Conservation (phyloP, 805 yeast species). For the Wickerhamomyces queroliae region DNA sequence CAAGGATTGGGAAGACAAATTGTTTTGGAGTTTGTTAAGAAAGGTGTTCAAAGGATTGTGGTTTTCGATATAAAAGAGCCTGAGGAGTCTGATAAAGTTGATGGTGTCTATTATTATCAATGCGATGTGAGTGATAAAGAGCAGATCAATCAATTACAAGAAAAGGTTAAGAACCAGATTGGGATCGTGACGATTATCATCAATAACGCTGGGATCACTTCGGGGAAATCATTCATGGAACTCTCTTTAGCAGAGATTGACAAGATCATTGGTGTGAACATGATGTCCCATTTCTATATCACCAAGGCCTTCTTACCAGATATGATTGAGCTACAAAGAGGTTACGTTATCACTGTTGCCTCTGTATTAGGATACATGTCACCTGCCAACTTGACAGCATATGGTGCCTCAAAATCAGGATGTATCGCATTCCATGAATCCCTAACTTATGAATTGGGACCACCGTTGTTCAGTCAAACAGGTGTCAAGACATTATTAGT, state of each 20-base stretch:
- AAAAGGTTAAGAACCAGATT: conserved; percentile 34
- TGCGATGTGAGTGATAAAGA: conserved; percentile 65
- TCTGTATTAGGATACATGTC: conserved; percentile 82
- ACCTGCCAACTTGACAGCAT: conserved; percentile 74
- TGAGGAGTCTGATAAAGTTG: conserved; percentile 20
- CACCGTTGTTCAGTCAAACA: conserved; percentile 32
- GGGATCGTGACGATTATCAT: conserved; percentile 66
- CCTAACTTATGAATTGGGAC: conserved; percentile 61
- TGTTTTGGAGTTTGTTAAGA: conserved; percentile 36
- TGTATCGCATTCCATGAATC: conserved; percentile 81
- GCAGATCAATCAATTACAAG: conserved; percentile 36
- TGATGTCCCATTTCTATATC: conserved; percentile 64
- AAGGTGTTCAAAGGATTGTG: conserved; percentile 45
- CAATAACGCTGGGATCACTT: conserved; percentile 80
- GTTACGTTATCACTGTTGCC: conserved; percentile 75
- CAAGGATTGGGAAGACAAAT: conserved; percentile 74
- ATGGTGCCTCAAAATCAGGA: conserved; percentile 91
- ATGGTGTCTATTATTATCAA: conserved; percentile 45
- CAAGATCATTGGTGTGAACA: conserved; percentile 57
- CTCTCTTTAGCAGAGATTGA: conserved; percentile 54
- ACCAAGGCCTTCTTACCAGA: conserved; percentile 67
- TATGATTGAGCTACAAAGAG: conserved; percentile 57
- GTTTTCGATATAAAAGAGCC: conserved; percentile 53
- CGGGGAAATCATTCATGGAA: conserved; percentile 51
- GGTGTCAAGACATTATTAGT: conserved; percentile 73